These are phyloP conservation scores for Hippophae gyantsensis DNA, from an alignment of 306 rosid genomes.

Conservation along the genomic window DNA sequence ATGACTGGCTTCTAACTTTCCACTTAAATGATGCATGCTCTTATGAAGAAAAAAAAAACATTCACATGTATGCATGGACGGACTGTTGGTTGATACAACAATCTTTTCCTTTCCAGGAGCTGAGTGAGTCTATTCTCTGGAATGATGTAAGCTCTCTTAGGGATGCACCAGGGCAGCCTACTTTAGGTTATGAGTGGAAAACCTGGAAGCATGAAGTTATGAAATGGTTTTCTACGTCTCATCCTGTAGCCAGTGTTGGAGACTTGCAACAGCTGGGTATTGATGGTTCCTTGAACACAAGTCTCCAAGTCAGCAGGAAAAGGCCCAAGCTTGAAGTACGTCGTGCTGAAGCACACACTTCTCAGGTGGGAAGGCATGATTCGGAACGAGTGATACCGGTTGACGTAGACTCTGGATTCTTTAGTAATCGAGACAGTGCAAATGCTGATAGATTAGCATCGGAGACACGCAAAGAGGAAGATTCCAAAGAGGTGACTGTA, in stretches of 20 bases:
- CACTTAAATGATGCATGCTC: neutral
- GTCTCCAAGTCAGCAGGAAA: conserved; percentile 66
- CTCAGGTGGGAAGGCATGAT: conserved; percentile 45
- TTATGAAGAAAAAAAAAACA: conserved; percentile 10
- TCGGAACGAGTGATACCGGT: conserved; percentile 45
- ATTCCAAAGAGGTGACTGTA: conserved; percentile 31
- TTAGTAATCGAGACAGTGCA: conserved; percentile 37
- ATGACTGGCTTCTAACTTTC: no score
- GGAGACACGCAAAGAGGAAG: conserved; percentile 41
- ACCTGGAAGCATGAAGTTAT: conserved; percentile 90
- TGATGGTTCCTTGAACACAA: conserved; percentile 43
- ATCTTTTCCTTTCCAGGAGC: conserved; percentile 50
- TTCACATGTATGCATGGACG: conserved; percentile 1
- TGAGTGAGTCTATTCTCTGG: conserved; percentile 77
- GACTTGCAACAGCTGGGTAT: conserved; percentile 38
- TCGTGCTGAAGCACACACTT: conserved; percentile 81
- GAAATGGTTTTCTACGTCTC: conserved; percentile 71
- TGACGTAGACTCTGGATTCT: conserved; percentile 60
- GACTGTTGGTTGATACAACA: conserved; percentile 21
- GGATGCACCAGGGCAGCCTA: conserved; percentile 46
- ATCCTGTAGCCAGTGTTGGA: conserved; percentile 37
- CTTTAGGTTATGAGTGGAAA: conserved; percentile 87
- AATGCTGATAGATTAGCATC: conserved; percentile 34
- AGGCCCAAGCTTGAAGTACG: conserved; percentile 98
- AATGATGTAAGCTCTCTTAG: conserved; percentile 57